Base-by-base conservation (phyloP, 306 rosid species). In the Hippophae gyantsensis region DNA sequence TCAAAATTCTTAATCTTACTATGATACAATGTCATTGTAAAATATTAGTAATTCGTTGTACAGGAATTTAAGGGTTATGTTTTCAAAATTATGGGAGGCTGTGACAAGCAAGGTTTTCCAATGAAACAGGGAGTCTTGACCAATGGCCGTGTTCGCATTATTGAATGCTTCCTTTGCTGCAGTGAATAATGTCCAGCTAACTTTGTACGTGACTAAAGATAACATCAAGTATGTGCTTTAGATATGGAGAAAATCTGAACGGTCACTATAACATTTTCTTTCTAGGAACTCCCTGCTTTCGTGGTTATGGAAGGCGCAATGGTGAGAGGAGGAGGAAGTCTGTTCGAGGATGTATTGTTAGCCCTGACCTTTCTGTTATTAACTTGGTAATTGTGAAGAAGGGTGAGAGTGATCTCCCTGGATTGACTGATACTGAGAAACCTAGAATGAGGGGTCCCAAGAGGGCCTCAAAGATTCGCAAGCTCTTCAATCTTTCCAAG, bases 381-480 rank as follows among this genome's bases (percentile, higher is more conserved):
- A 81, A 81, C 75, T 64, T 81, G 80, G 86, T 81, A 7, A 81
- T 81, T 58, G 86, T 81, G 56, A 81, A 81, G 72, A 81, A 81
- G 72, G 86, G 86, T 54, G 86, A 77, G 9, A 71, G 62, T 54
- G 86, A 81, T 63, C 86, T 81, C n/a, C 86, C 86, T 59, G 86
- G 86, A 12, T 58, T 81, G 72, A 81, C 86, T 1, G 86, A 81
- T 69, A 74, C 74, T 3, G 86, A 81, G 78, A 81, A 81, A 18
- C 86, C 86, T 1, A 71, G 86, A 53, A 81, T 81, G 86, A 77
- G 86, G 67, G 86, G 86, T 61, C 86, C 86, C 6, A 81, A 81
- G 78, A 81, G 86, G 71, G 86, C 86, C 23, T 81, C 86, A 7
- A 81, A 81, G 78, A 81, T 81, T 55, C 76, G 86, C 8, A 81